Evolutionary conservation across 139 green algal genomes (phyloP), one percentile per base, ranked within the genome.

Genomic region (Penium margaritaceum): DNA sequence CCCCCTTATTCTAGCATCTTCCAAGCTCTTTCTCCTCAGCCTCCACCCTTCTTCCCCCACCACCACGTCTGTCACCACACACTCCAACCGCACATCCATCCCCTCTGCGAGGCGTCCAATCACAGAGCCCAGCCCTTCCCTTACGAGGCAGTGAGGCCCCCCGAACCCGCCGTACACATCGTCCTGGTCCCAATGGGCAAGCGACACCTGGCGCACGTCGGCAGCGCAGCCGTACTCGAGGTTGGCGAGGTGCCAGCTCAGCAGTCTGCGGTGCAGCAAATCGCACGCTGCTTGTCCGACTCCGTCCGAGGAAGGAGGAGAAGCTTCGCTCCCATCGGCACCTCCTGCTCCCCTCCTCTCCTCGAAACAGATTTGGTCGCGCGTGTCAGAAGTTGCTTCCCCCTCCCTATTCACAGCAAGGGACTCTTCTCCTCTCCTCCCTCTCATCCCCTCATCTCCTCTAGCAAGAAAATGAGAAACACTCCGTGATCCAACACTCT

Each of bases 221-320:
- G 72, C 67, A 33, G 83, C 86, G 84, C 90, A 95, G 24, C 89
- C 90, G 69, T 96, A 96, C 80, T 96, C 91, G 34, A 94, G 61
- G 70, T 95, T 88, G 3, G 91, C 90, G 77, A 85, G 90, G 83
- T 95, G 90, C 91, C 90, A 95, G 46, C 86, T 76, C 38, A 96
- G 75, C 37, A 92, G 66, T 33, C 74, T 32, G 47, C 57, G 36
- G 63, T 80, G 63, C 34, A 58, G 24, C 5, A 19, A n/a, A n/a
- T n/a, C n/a, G n/a, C n/a, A n/a, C n/a, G n/a, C n/a, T n/a, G n/a
- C n/a, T n/a, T n/a, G n/a, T n/a, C n/a, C n/a, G n/a, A n/a, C n/a
- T n/a, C n/a, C n/a, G n/a, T n/a, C n/a, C n/a, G n/a, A n/a, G n/a
- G n/a, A n/a, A n/a, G n/a, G n/a, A n/a, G n/a, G n/a, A n/a, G n/a